These are phyloP conservation scores for Leccinum subgranulosum DNA, from an alignment of 768 basidiomycete species.

Conservation along the genomic window DNA sequence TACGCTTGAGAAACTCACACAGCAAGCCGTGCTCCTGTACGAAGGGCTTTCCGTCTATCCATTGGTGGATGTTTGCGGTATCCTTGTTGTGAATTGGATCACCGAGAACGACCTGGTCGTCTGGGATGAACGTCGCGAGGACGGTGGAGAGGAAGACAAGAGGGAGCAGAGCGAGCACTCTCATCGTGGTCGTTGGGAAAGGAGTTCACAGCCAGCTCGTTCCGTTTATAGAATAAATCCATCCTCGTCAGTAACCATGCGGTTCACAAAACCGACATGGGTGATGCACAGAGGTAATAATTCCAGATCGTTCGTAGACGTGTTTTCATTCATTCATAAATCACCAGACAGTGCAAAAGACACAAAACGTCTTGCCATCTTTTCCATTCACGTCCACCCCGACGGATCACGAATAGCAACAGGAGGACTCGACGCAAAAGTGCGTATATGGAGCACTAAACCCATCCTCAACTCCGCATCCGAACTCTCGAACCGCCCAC, in stretches of 20 bases:
- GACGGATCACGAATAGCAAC: slow-evolving; percentile 97
- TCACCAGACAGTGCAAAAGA: slow-evolving; percentile 44
- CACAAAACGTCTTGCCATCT: slow-evolving; percentile 76
- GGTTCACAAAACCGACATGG: slow-evolving; percentile 89
- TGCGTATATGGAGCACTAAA: slow-evolving; percentile 96
- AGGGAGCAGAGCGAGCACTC: slow-evolving; percentile 31
- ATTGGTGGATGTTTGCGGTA: slow-evolving; percentile 54
- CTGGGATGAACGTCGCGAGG: slow-evolving; percentile 37
- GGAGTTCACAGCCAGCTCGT: not conserved
- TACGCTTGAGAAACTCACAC: slow-evolving; percentile 48
- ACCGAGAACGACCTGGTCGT: slow-evolving; percentile 44
- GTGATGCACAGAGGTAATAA: slow-evolving; percentile 67
- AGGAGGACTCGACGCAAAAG: slow-evolving; percentile 91
- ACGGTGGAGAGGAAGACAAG: slow-evolving; percentile 35
- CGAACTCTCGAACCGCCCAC: slow-evolving; percentile 65
- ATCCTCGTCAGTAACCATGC: slow-evolving; percentile 43
- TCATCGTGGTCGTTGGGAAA: slow-evolving; percentile 33
- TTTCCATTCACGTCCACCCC: slow-evolving; percentile 91
- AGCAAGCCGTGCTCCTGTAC: slow-evolving; percentile 67
- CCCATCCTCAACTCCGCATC: slow-evolving; percentile 81
- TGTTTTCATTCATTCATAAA: not conserved
- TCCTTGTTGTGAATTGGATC: slow-evolving; percentile 26
- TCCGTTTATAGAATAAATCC: not conserved
- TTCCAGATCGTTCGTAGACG: not conserved
- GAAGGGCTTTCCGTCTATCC: slow-evolving; percentile 63